Base-by-base conservation (phyloP, 2,329 filamentous ascomycete genomes). In the Penicillium olsonii region DNA sequence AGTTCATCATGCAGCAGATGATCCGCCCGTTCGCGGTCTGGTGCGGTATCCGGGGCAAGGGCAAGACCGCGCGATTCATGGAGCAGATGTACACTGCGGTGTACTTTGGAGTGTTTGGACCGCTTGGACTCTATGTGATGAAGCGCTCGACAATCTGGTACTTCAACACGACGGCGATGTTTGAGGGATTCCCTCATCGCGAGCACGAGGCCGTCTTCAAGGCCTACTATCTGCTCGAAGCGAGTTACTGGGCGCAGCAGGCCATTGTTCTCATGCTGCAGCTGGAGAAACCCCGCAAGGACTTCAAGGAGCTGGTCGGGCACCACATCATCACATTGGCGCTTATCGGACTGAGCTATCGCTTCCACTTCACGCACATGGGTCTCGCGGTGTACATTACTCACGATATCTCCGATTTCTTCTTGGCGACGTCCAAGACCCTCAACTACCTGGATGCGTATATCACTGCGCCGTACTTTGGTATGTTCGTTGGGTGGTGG, bases 291-390 rank as follows among this genome's bases (percentile, higher is more conserved):
- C 92, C 88, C 22, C 79, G 92, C 53, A 96, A 96, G 77, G 92
- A 97, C 72, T 96, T 92, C 74, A 92, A 90, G 74, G 92, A 96
- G 77, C 81, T 96, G 45, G 89, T 96, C 42, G 84, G 86, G 46
- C 92, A 97, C 70, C 92, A 97, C 70, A 86, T 96, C 60, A 88
- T 96, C 68, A 95, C 90, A 17, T 75, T 97, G 52, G 77, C 85
- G 17, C 80, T 97, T 61, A 96, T 97, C 60, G 87, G 75, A 50
- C 76, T 92, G 65, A 94, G 88, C 76, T 97, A 96, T 75, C 85
- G 90, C 53, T 97, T 96, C 78, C 92, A 97, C 74, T 97, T 96
- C 71, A 95, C 91, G 17, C 92, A 96, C 73, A 95, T 97, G 69
- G 92, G 92, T 20, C 75, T 96, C 47, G 89, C 90, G 17, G 90